A percentile compares a stretch with the other conserved stretches of the same genome.
phyloP scores from a whole-genome alignment of 345 rosid species.

The Moricandia moricandioides region DNA sequence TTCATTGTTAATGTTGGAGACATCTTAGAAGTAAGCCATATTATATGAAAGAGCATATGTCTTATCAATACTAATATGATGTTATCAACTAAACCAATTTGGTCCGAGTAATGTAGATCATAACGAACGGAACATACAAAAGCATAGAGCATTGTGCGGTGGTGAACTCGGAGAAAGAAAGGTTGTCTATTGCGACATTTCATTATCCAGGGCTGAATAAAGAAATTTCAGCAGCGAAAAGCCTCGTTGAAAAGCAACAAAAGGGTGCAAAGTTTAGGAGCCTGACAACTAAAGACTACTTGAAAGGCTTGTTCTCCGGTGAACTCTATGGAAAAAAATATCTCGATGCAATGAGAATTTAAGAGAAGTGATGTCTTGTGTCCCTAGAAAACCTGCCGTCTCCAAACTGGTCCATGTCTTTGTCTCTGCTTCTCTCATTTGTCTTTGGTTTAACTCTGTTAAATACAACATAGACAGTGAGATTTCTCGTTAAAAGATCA shows the following conservation, averaged over 20 bases:
- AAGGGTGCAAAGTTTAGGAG: slow-evolving; percentile 25
- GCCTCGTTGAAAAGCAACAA: slow-evolving; percentile 22
- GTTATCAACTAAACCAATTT: background rate
- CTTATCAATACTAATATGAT: no score
- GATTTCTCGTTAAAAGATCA: no score
- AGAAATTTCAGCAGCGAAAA: slow-evolving; percentile 34
- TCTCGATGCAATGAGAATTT: slow-evolving; percentile 32
- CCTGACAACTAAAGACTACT: slow-evolving; percentile 12
- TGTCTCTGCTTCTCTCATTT: no score
- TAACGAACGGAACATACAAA: slow-evolving; percentile 38
- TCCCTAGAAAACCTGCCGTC: background rate
- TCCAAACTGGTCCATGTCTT: background rate
- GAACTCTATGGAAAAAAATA: slow-evolving; percentile 32
- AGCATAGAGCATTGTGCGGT: slow-evolving; percentile 43
- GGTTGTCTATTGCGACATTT: slow-evolving; percentile 41
- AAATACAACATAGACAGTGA: no score
- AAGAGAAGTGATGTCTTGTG: background rate
- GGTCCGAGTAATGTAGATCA: slow-evolving; percentile 22
- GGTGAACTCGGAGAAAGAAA: slow-evolving; percentile 39
- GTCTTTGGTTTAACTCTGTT: background rate
- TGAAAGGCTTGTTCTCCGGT: slow-evolving; percentile 26
- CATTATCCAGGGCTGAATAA: slow-evolving; percentile 24
- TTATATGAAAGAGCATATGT: background rate
- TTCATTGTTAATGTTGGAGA: slow-evolving; percentile 62
- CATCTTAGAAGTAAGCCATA: slow-evolving; percentile 37